Conservation (phyloP, 2,329 filamentous ascomycete genomes). For the Clonostachys rosea region DNA sequence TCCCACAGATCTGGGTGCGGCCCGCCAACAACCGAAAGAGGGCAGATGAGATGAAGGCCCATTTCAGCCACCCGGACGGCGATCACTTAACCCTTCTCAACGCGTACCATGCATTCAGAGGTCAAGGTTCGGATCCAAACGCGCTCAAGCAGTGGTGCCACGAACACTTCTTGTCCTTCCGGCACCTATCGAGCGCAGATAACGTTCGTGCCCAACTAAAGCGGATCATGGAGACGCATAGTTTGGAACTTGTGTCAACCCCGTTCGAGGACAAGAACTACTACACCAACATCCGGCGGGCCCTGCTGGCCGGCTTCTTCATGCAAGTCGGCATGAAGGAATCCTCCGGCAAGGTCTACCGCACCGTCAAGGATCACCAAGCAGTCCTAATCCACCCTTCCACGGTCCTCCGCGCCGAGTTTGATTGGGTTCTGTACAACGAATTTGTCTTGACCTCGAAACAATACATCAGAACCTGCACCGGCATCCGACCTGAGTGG, state of each 20-base stretch:
- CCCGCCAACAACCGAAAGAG: slow-evolving; percentile 81
- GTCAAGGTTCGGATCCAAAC: slow-evolving; percentile 49
- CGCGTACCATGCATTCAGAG: slow-evolving; percentile 96
- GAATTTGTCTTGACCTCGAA: slow-evolving; percentile 98
- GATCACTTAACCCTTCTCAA: slow-evolving; percentile 96
- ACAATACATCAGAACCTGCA: slow-evolving; percentile 96
- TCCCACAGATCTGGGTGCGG: slow-evolving; percentile 89
- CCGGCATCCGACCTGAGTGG: slow-evolving; percentile 90
- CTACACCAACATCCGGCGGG: slow-evolving; percentile 93
- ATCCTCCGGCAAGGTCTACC: slow-evolving; percentile 81
- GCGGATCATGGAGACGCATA: slow-evolving; percentile 93
- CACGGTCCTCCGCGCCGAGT: slow-evolving; percentile 81
- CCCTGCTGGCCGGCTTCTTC: slow-evolving; percentile 93
- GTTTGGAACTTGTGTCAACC: slow-evolving; percentile 81
- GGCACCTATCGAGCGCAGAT: slow-evolving; percentile 86
- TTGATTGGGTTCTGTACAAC: slow-evolving; percentile 97
- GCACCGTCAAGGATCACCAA: slow-evolving; percentile 95
- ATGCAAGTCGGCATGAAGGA: slow-evolving; percentile 99
- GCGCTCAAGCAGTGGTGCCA: slow-evolving; percentile 92
- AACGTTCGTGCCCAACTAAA: slow-evolving; percentile 89
- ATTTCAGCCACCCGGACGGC: slow-evolving; percentile 88
- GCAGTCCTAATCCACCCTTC: slow-evolving; percentile 89
- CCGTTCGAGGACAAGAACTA: slow-evolving; percentile 94
- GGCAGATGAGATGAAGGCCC: slow-evolving; percentile 94
- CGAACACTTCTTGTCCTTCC: slow-evolving; percentile 89